Evolutionary conservation across 169 alveolate genomes (phyloP).

Genomic region (Plasmodium chabaudi): DNA sequence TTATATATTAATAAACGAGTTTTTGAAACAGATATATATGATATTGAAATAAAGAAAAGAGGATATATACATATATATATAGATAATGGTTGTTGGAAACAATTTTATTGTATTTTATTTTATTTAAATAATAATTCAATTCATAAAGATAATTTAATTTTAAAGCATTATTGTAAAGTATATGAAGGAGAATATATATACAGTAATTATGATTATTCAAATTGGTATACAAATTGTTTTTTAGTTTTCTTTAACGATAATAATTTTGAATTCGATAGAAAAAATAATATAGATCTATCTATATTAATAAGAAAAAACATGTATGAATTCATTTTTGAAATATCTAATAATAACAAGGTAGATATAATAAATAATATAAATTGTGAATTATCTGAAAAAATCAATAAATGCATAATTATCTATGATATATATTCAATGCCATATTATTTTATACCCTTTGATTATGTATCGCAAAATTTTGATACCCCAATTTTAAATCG

Average conservation of each 20-base stretch:
- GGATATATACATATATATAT: slow-evolving; percentile 23
- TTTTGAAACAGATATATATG: slow-evolving; percentile 38
- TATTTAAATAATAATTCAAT: slow-evolving; percentile 9
- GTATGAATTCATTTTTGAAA: slow-evolving; percentile 34
- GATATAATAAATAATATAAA: slow-evolving; percentile 2
- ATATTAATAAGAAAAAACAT: slow-evolving; percentile 22
- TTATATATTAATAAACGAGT: slow-evolving; percentile 16
- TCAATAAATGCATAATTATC: slow-evolving; percentile 5
- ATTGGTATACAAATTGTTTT: slow-evolving; percentile 22
- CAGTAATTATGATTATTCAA: not conserved
- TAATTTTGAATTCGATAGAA: not conserved
- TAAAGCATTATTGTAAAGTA: slow-evolving; percentile 35
- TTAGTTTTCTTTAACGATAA: slow-evolving; percentile 28
- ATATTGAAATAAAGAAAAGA: slow-evolving; percentile 29
- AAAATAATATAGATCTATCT: slow-evolving; percentile 12
- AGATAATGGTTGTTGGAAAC: slow-evolving; percentile 12
- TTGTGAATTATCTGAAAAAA: not conserved
- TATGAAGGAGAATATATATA: slow-evolving; percentile 25
- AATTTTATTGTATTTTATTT: slow-evolving; percentile 35
- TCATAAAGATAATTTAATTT: slow-evolving; percentile 18
- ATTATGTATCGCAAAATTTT: not conserved
- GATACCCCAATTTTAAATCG: not conserved
- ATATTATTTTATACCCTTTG: slow-evolving; percentile 28
- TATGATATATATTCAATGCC: slow-evolving; percentile 12
- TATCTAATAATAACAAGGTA: slow-evolving; percentile 4